Percentiles rank a stretch among this genome's conserved stretches.
Evolutionary conservation across 139 green algal species (phyloP).

Genomic region (Dunaliella primolecta): DNA sequence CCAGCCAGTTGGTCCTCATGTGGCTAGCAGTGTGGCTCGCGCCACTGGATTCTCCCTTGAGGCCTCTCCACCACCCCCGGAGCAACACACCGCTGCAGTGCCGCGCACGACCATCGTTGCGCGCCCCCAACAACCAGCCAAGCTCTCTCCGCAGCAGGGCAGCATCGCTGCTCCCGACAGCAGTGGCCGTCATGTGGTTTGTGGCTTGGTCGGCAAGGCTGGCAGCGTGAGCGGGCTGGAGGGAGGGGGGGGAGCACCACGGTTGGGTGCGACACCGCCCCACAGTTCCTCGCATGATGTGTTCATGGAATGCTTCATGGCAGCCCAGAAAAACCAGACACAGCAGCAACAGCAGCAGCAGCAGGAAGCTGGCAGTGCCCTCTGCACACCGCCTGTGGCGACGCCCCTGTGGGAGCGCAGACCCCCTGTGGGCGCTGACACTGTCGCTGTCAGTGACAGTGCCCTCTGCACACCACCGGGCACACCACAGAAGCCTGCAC

Average conservation of each 20-base stretch:
- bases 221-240: not conserved
- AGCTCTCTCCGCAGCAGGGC: not conserved
- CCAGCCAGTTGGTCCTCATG: no score
- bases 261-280: not conserved
- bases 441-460: no score
- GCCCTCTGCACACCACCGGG: no score
- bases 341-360: not conserved
- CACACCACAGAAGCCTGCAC: not conserved
- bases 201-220: not conserved
- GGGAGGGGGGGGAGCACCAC: not conserved
- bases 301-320: not conserved
- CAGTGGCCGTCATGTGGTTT: not conserved
- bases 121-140: not conserved
- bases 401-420: not conserved
- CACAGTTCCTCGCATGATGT: not conserved
- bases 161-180: not conserved
- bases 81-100: not conserved
- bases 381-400: not conserved
- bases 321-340: not conserved
- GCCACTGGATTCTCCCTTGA: no score
- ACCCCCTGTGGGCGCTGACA: not conserved
- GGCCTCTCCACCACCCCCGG: no score
- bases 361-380: no score
- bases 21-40: no score
- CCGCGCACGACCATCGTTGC: not conserved